Conservation (phyloP, 2,329 filamentous ascomycete genomes). For the Penicillium expansum region DNA sequence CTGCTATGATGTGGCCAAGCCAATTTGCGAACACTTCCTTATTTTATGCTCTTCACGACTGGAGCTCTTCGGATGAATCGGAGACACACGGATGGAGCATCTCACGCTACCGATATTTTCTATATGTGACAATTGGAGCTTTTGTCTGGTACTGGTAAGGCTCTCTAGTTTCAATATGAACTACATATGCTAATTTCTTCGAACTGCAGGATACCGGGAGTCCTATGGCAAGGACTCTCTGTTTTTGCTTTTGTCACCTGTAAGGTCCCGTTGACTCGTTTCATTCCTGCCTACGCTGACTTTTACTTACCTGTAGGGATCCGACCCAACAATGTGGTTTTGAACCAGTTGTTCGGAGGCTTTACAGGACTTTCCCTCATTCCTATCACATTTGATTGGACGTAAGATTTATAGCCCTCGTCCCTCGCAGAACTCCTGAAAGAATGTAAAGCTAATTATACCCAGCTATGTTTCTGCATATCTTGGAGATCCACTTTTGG, state of each 20-base stretch:
- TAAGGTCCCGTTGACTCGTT: slow-evolving; percentile 24
- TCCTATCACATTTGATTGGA: slow-evolving; percentile 56
- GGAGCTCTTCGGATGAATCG: slow-evolving; percentile 50
- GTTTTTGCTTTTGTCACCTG: slow-evolving; percentile 68
- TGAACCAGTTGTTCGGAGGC: slow-evolving; percentile 60
- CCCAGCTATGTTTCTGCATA: slow-evolving; percentile 26
- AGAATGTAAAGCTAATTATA: not conserved
- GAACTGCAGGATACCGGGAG: slow-evolving; percentile 54
- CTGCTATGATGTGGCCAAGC: slow-evolving; percentile 68
- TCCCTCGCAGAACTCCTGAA: not conserved
- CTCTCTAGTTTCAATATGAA: not conserved
- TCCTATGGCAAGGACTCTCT: slow-evolving; percentile 62
- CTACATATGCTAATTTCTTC: not conserved
- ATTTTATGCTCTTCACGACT: slow-evolving; percentile 69
- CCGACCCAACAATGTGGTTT: slow-evolving; percentile 57
- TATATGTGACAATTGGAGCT: slow-evolving; percentile 52
- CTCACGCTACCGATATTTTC: slow-evolving; percentile 62
- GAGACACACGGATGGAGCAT: slow-evolving; percentile 61
- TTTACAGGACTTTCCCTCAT: slow-evolving; percentile 65
- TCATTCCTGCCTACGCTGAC: not conserved
- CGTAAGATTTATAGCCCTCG: slow-evolving; percentile 17
- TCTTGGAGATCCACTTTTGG: slow-evolving; percentile 30
- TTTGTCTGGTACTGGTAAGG: slow-evolving; percentile 59
- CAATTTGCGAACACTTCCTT: slow-evolving; percentile 63
- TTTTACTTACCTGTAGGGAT: slow-evolving; percentile 34